Base-by-base conservation (phyloP, 2,329 filamentous ascomycete species). In the Bipolaris bicolor region DNA sequence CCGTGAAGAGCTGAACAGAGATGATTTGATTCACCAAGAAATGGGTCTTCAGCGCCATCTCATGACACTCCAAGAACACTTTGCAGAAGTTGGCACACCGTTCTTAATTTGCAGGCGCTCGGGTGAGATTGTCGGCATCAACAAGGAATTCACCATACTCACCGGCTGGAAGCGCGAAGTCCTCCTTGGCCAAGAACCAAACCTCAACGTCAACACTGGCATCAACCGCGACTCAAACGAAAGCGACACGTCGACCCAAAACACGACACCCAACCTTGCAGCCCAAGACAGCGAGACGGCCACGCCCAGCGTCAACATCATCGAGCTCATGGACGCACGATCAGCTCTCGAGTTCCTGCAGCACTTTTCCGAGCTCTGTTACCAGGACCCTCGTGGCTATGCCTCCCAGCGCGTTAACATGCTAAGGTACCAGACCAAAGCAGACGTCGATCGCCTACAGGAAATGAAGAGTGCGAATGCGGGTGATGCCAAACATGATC, bases 11-110 rank as follows among this genome's bases (percentile, higher is more conserved):
- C 81, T 98, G 59, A 93, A 92, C 63, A 83, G 88, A 16, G 89
- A 95, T 69, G 95, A 99, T 76, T 82, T 98, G 26, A 88, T 99
- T 20, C 97, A 98, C 76, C 97, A 97, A 90, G 95, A 99, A 76
- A 96, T 96, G 78, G 96, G 91, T 70, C 92, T 98, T 72, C 95
- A 99, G 77, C 87, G 95, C 36, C 96, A 92, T 0, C 82, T 98
- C 10, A 92, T 92, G 71, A 92, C 97, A 73, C 96, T 96, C 69
- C 92, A 98, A 72, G 92, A 96, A 63, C 90, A 96, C 65, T 90
- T 97, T 80, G 88, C 91, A 55, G 88, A 92, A 62, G 92, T 90
- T 59, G 92, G 92, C 37, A 96, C 92, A 3, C 95, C 95, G 0
- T 96, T 93, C 0, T 87, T 99, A 56, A 91, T 98, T 24, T 96